Evolutionary conservation across 352 stramenopile species (phyloP), one percentile per base, ranked within the genome.

Genomic region (Phytophthora constricta): DNA sequence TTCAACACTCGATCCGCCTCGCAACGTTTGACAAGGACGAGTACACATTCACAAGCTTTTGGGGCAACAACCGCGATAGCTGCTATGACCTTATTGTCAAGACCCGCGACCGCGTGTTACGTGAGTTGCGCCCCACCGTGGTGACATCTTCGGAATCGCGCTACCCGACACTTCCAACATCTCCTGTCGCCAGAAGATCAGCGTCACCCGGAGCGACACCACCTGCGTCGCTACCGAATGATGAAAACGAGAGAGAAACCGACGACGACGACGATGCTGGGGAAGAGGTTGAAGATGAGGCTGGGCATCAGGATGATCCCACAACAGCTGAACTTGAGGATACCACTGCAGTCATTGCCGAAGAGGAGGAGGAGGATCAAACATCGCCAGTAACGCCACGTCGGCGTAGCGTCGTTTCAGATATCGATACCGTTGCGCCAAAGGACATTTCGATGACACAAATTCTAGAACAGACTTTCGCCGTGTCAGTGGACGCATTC

Each of bases 31-130:
- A 77, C 28, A 80, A 92, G 62, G 80, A 90, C 52, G 84, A 92
- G 70, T 96, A 89, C 64, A 93, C 88, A 59, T 93, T 96, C 70
- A 90, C 84, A 57, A 91, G 84, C 55, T 96, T 96, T 47, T 96
- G 87, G 87, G 86, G 88, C 25, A 87, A 76, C 51, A 92, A 95
- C 58, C 82, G 86, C 42, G 88, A 96, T 72, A 74, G 54, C 42
- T 96, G 86, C 70, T 93, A 83, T 49, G 82, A 93, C 8, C 62
- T 96, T n/a, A 86, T 96, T 28, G 39, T 65, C 13, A 76, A 80
- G 65, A 90, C 86, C n/a, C 84, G 83, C 26, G 64, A 87, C 31
- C 82, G 76, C 25, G 77, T 89, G 34, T 46, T 92, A 13, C 42
- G 37, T 3, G 71, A 79, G 43, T 50, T 80, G 20, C 68, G 55